Evolutionary conservation across 176 grass and related monocot species (phyloP), one percentile per base, ranked within the genome.

Genomic region (Bonia amplexicaulis): DNA sequence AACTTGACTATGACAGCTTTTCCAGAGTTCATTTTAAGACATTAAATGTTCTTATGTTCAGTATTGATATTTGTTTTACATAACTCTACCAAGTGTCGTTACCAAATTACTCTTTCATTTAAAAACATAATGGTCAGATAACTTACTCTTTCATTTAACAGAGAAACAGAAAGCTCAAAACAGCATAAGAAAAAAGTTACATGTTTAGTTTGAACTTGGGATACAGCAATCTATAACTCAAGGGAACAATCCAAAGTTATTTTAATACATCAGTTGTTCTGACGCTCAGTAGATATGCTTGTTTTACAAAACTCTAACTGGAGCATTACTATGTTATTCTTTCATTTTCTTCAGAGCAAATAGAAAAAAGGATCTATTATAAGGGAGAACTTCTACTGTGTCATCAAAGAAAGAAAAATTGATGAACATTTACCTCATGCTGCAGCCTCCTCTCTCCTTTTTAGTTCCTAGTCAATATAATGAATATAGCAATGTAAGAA

Each of bases 371-470:
- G 26, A 73, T 15, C 23, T 6, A 78, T 5, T 48, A 2, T 25
- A 2, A 71, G 47, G 2, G 9, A 80, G 44, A 61, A 82, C 12
- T 78, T 82, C 4, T 84, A 84, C 51, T n/a, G 1, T 74, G 16
- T 16, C 37, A 85, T 25, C 7, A 10, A 49, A 64, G 67, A 72
- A 85, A 46, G 5, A 27, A 78, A 37, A 37, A 41, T 64, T 27
- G 19, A 80, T 41, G 61, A 89, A 48, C 49, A 57, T 23, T 75
- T 92, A 99, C 97, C 93, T 72, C 88, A 86, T 51, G 86, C 86
- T 77, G 92, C 93, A 68, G 93, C 93, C 80, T 99, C 97, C 86
- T 99, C 97, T 67, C 87, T 92, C 44, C 90, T 78, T 91, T 96
- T 94, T 53, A 99, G 60, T 48, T 99, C 97, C 97, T 99, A 86